A percentile compares a stretch with the other conserved stretches of the same genome.
Conservation (phyloP, 257 asterid species). For the Prunella vulgaris region DNA sequence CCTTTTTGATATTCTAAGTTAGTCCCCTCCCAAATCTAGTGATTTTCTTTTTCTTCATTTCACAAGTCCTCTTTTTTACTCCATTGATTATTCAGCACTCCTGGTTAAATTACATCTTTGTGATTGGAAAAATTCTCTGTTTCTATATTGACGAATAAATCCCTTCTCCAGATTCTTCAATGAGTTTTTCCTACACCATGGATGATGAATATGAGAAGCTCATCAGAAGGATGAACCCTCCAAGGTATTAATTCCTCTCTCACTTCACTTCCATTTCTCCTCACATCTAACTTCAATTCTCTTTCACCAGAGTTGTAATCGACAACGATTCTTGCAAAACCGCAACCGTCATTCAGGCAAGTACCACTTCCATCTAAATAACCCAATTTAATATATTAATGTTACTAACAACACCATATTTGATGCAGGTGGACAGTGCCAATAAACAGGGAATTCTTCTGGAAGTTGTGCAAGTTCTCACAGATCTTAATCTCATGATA, state of each 20-base stretch:
- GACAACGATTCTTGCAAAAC: constrained; percentile 85
- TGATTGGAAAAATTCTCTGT: constrained; percentile 40
- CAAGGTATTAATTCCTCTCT: constrained; percentile 44
- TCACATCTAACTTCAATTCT: neutral
- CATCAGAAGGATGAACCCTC: constrained; percentile 92
- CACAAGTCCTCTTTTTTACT: too few relatives aligned
- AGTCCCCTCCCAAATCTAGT: constrained; percentile 32
- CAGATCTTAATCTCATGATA: constrained; percentile 81
- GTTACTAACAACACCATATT: neutral
- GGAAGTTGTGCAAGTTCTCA: constrained; percentile 88
- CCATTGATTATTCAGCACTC: constrained; percentile 3
- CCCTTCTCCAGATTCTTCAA: constrained; percentile 41
- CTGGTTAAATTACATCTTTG: constrained; percentile 10
- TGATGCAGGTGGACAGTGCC: constrained; percentile 87
- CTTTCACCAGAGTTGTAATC: constrained; percentile 69
- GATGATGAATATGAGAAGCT: constrained; percentile 91
- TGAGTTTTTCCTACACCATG: constrained; percentile 63
- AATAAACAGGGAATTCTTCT: constrained; percentile 90
- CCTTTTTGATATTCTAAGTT: constrained; percentile 25
- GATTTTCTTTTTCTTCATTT: constrained; percentile 16
- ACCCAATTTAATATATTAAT: too few relatives aligned
- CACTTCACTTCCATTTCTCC: too few relatives aligned
- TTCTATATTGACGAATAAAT: constrained; percentile 5
- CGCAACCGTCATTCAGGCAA: constrained; percentile 85
- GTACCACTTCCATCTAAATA: too few relatives aligned